Conservation (phyloP, 2,329 filamentous ascomycete genomes). For the Penicillium capsulatum region DNA sequence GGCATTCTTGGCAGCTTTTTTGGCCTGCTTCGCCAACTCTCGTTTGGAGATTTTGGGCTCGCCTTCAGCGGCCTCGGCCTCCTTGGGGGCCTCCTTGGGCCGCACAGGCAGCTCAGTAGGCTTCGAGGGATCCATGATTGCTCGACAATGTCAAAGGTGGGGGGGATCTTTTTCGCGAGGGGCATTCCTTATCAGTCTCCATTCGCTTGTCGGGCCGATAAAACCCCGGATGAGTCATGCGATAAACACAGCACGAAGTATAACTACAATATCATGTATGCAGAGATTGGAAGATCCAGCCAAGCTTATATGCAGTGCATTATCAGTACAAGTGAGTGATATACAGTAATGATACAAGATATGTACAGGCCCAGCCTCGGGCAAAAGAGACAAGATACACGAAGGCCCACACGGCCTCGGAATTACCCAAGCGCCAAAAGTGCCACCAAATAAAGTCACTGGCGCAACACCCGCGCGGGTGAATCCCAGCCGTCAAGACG, state of each 20-base stretch:
- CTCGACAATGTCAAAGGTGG: too few relatives aligned
- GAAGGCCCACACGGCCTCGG: constrained; percentile 3
- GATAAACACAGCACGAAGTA: background rate
- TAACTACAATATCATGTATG: background rate
- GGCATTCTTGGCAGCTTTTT: constrained; percentile 34
- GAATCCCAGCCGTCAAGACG: too few relatives aligned
- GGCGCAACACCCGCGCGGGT: background rate
- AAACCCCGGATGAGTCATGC: constrained; percentile 26
- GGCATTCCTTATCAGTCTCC: constrained; percentile 26
- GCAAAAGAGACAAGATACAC: constrained; percentile 2
- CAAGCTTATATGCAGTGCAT: constrained; percentile 4
- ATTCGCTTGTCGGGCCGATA: constrained; percentile 27
- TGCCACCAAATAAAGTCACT: constrained; percentile 1
- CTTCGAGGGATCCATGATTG: constrained; percentile 26
- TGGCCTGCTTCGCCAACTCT: constrained; percentile 10
- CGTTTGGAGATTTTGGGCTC: constrained; percentile 38
- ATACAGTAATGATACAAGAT: constrained; percentile 13
- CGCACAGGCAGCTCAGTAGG: constrained; percentile 24
- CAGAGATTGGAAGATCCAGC: background rate
- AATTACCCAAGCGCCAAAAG: constrained; percentile 6
- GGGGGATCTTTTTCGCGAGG: constrained; percentile 22
- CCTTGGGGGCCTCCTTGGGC: constrained; percentile 15
- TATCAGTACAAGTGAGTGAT: constrained; percentile 7
- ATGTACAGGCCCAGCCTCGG: constrained; percentile 8
- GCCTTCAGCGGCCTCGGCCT: constrained; percentile 3